Evolutionary conservation across 495 filamentous ascomycete species (phyloP), one percentile per base, ranked within the genome.

Genomic region (Podospora pseudocomata): DNA sequence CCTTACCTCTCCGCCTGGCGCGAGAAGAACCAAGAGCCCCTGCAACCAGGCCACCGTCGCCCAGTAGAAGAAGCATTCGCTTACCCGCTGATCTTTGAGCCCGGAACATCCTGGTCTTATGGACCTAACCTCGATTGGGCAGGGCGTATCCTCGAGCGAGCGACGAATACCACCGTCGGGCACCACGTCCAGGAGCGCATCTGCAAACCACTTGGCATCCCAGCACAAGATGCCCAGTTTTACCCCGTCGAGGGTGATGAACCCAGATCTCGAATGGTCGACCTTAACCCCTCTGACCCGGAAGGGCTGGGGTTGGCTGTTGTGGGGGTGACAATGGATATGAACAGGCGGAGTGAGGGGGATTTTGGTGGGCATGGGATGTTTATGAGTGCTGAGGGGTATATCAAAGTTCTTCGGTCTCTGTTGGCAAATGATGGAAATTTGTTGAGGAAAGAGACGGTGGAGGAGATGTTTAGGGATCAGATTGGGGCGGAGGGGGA

Each of bases 331-430:
- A 49, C 39, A 5, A 13, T 49, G 39, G 39, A 49, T 16, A 49
- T 18, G 39, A 49, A 49, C 9, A 59, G 66, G 3, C 28, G 78
- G 73, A 19, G 62, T 71, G 61, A 62, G 34, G 72, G 70, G 15
- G 61, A 70, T 34, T 87, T 58, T 72, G 89, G 66, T 5, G 71
- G 68, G 28, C 69, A 64, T 44, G 68, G 65, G n/a, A 5, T 67
- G 65, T 69, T 65, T 26, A 70, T 58, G 62, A 59, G 49, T 44
- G 68, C 28, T 44, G 62, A 16, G 34, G 68, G 58, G 4, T 76
- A 59, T 27, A 27, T 66, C 9, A 70, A 68, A 64, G 57, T 77
- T 23, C 32, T 76, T 30, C 53, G 55, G 64, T 70, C 70, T 34
- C 65, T 77, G 65, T 63, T 75, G 34, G 69, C 64, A 5, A 72